Percentiles rank a stretch among this genome's conserved stretches.
Conservation (phyloP, 2,329 filamentous ascomycete species). For the Trichoderma citrinoviride region DNA sequence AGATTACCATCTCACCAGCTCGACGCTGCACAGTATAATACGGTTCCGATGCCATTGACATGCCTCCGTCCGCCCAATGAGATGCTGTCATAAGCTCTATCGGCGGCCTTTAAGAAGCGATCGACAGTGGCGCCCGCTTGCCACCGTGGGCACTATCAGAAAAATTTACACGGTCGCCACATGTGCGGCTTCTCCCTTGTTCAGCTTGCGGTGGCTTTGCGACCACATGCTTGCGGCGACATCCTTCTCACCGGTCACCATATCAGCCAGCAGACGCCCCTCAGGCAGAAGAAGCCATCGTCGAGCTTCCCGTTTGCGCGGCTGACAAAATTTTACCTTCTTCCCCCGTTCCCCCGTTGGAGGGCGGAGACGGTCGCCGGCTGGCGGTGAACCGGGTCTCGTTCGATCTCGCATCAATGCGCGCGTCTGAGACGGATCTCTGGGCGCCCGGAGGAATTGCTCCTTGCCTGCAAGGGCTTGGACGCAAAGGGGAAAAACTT, state of each 20-base stretch:
- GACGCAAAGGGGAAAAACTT: constrained; percentile 15
- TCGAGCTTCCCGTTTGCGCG: too few relatives aligned
- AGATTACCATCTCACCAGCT: too few relatives aligned
- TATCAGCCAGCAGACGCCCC: too few relatives aligned
- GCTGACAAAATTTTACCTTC: background rate
- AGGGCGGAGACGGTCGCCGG: background rate
- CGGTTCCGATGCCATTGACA: background rate
- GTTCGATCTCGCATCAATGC: background rate
- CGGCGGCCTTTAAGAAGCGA: background rate
- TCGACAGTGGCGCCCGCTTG: constrained; percentile 13
- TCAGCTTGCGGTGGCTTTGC: background rate
- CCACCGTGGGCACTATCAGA: background rate
- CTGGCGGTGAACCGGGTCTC: too few relatives aligned
- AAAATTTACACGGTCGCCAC: constrained; percentile 7
- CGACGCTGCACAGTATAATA: too few relatives aligned
- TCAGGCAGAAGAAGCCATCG: too few relatives aligned
- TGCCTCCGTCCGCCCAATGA: background rate
- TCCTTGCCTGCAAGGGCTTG: background rate
- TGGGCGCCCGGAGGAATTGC: constrained; percentile 12
- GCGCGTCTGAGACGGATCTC: background rate
- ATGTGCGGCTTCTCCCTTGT: background rate
- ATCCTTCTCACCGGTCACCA: too few relatives aligned
- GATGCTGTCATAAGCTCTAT: background rate
- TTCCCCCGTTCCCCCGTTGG: background rate
- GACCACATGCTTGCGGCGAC: background rate